phyloP scores from a whole-genome alignment of 352 stramenopile genomes.

The Ophiocytium majus region DNA sequence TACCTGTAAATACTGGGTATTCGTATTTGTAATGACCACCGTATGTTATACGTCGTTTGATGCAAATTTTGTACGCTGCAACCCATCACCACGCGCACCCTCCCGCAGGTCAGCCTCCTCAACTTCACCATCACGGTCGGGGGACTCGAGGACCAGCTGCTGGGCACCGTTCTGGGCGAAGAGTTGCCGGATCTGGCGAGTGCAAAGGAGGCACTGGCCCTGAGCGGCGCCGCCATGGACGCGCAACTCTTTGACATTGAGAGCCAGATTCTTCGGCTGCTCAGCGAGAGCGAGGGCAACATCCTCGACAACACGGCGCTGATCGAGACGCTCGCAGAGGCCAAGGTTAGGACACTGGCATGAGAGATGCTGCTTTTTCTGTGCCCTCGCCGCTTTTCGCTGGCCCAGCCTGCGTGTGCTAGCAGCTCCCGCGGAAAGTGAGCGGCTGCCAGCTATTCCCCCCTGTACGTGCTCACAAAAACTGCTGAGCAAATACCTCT shows the following conservation, averaged over 20 bases:
- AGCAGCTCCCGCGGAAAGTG: too few relatives aligned
- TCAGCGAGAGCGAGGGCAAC: conserved; percentile 83
- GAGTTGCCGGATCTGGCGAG: conserved; percentile 79
- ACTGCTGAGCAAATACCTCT: too few relatives aligned
- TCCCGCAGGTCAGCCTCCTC: conserved; percentile 69
- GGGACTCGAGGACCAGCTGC: conserved; percentile 80
- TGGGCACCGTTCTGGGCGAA: conserved; percentile 78
- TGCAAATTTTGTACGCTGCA: too few relatives aligned
- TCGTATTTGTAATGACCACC: too few relatives aligned
- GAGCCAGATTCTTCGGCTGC: conserved; percentile 81
- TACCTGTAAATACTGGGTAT: too few relatives aligned
- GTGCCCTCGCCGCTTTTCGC: background rate
- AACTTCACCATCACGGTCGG: conserved; percentile 89
- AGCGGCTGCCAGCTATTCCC: background rate
- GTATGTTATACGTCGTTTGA: too few relatives aligned
- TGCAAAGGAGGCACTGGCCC: conserved; percentile 78
- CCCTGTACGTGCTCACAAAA: too few relatives aligned
- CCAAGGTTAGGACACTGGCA: conserved; percentile 44
- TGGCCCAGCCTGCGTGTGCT: too few relatives aligned
- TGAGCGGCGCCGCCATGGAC: conserved; percentile 80
- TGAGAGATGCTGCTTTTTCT: background rate
- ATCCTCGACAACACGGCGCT: conserved; percentile 86
- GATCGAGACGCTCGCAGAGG: conserved; percentile 76
- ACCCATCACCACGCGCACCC: background rate
- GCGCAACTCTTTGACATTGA: conserved; percentile 83